phyloP scores from a whole-genome alignment of 1,284 basidiomycete species.

The Neolentinus lepideus region DNA sequence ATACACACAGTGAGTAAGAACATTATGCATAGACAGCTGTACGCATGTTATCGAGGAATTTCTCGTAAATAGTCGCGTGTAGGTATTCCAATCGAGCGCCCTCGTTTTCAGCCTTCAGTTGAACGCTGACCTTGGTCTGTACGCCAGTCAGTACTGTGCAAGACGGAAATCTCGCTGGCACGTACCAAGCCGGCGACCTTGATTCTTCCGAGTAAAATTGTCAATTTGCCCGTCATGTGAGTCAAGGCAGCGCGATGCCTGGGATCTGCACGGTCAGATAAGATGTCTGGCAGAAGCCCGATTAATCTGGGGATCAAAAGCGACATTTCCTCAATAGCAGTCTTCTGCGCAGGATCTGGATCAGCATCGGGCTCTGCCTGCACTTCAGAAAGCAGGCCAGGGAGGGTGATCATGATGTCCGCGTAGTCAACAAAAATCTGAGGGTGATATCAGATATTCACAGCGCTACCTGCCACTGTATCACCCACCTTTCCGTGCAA shows the following conservation, averaged over 20 bases:
- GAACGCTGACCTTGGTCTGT: background rate
- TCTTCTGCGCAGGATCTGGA: constrained; percentile 37
- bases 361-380: constrained; percentile 33
- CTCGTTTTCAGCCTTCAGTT: background rate
- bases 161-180: constrained; percentile 12
- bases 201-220: constrained; percentile 50
- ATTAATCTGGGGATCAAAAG: constrained; percentile 63
- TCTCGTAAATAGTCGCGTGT: background rate
- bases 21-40: background rate
- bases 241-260: constrained; percentile 64
- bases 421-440: constrained; percentile 69
- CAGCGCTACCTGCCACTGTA: constrained; percentile 1
- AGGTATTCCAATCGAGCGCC: background rate
- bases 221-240: constrained; percentile 64
- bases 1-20: background rate
- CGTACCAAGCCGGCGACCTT: constrained; percentile 56
- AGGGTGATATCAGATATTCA: constrained; percentile 5
- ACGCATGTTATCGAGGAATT: background rate
- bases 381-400: constrained; percentile 39
- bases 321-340: constrained; percentile 54
- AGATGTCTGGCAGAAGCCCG: constrained; percentile 62
- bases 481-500: constrained; percentile 67
- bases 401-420: constrained; percentile 54
- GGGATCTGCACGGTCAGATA: constrained; percentile 46
- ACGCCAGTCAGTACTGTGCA: background rate